A percentile compares a stretch with the other conserved stretches of the same genome.
Evolutionary conservation across 2,329 filamentous ascomycete species (phyloP).

Genomic region (Fusarium miscanthi): DNA sequence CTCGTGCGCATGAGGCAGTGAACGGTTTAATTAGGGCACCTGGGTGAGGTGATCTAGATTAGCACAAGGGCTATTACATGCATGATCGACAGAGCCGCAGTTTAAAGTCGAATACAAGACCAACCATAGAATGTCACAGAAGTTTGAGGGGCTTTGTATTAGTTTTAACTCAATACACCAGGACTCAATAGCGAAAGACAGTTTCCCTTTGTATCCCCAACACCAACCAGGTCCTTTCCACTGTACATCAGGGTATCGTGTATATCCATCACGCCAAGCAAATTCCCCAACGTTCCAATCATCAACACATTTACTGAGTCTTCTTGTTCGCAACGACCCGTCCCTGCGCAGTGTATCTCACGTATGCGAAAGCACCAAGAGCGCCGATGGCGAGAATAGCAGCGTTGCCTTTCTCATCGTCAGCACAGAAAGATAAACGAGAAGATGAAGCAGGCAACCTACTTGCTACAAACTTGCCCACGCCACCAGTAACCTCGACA

Average conservation of each 20-base stretch:
- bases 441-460: slow-evolving; percentile 8
- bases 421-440: background rate
- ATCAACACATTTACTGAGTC: slow-evolving; percentile 39
- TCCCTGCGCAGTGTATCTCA: slow-evolving; percentile 50
- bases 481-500: slow-evolving; percentile 52
- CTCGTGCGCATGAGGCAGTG: background rate
- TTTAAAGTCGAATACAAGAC: background rate
- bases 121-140: background rate
- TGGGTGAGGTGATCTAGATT: background rate
- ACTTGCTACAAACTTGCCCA: slow-evolving; percentile 55
- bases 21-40: background rate
- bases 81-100: slow-evolving; percentile 6
- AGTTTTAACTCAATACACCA: background rate
- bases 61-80: background rate
- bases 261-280: slow-evolving; percentile 1
- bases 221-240: background rate
- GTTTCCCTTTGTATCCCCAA: background rate
- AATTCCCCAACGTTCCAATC: background rate
- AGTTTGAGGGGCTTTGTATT: background rate
- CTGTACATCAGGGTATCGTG: slow-evolving; percentile 25
- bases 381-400: slow-evolving; percentile 50
- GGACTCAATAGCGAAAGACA: background rate
- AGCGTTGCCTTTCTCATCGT: slow-evolving; percentile 48
- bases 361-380: slow-evolving; percentile 49
- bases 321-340: slow-evolving; percentile 47